These are phyloP conservation scores for Kurtzmaniella quercitrusa DNA, from an alignment of 1,139 yeast species.

Conservation along the genomic window DNA sequence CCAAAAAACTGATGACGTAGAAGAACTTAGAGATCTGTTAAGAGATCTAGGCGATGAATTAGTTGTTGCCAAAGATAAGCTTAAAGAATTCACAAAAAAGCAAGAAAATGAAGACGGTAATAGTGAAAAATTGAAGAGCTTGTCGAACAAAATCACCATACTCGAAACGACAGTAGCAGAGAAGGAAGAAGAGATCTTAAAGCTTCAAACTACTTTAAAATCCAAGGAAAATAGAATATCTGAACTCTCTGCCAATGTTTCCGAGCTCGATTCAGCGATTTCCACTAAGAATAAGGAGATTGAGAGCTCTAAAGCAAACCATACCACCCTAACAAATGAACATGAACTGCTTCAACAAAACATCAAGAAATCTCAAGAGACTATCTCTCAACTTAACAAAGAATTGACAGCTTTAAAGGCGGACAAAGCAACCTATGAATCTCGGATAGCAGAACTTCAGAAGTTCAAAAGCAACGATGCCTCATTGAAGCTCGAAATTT, in stretches of 20 bases:
- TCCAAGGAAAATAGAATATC: not conserved
- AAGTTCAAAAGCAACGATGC: conserved; percentile 35
- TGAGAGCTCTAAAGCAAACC: not conserved
- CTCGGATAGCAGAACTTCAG: conserved; percentile 26
- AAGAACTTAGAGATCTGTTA: conserved; percentile 64
- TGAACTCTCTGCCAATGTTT: not conserved
- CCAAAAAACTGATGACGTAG: conserved; percentile 48
- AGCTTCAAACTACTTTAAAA: not conserved
- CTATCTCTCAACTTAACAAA: conserved; percentile 11
- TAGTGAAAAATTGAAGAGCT: not conserved
- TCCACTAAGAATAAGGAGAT: not conserved
- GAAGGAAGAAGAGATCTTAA: not conserved
- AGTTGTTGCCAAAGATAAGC: conserved; percentile 47
- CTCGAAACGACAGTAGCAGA: not conserved
- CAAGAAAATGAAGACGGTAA: not conserved
- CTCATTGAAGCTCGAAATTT: conserved; percentile 39
- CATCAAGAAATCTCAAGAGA: not conserved
- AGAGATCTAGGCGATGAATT: conserved; percentile 72
- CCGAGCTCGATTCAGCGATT: not conserved
- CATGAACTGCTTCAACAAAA: not conserved
- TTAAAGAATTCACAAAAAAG: conserved; percentile 13
- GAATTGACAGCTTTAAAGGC: conserved; percentile 19
- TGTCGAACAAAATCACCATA: not conserved
- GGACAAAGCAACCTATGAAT: conserved; percentile 24
- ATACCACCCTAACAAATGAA: not conserved